A percentile compares a stretch with the other conserved stretches of the same genome.
These are phyloP conservation scores for Protomyces gravidus DNA, from an alignment of 1,139 yeast species.

Conservation along the genomic window DNA sequence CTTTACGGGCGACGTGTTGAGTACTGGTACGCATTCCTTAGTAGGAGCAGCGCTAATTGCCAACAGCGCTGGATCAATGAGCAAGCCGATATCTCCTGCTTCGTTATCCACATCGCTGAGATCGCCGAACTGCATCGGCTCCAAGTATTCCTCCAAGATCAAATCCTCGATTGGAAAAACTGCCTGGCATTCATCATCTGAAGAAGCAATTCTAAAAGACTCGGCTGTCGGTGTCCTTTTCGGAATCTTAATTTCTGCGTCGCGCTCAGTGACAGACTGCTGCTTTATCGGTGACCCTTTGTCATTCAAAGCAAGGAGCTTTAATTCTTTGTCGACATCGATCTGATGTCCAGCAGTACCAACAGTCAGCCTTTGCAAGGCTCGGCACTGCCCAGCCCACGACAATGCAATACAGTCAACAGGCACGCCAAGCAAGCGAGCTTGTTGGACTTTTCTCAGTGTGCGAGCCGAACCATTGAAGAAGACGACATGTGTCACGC, in stretches of 20 bases:
- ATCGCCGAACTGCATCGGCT: background rate
- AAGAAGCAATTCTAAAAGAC: background rate
- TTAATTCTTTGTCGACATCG: constrained; percentile 17
- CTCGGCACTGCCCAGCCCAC: constrained; percentile 19
- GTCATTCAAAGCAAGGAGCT: background rate
- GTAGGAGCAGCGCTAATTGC: background rate
- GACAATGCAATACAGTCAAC: constrained; percentile 12
- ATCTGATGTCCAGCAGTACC: constrained; percentile 18
- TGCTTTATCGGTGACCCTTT: background rate
- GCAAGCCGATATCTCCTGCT: background rate
- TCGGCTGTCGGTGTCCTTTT: background rate
- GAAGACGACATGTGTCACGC: constrained; percentile 24
- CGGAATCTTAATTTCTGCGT: background rate
- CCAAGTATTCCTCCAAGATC: background rate
- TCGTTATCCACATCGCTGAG: background rate
- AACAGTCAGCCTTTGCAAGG: constrained; percentile 5
- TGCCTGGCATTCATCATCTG: too few relatives aligned
- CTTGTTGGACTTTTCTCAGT: constrained; percentile 13
- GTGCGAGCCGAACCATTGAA: constrained; percentile 18
- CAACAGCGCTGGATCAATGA: constrained; percentile 1
- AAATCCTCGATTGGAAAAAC: background rate
- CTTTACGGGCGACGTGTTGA: background rate
- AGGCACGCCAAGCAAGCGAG: constrained; percentile 8
- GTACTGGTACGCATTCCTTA: background rate
- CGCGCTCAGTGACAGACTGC: background rate